A percentile compares a stretch with the other conserved stretches of the same genome.
phyloP scores from a whole-genome alignment of 2,329 filamentous ascomycete genomes.

The Endoconidiophora laricicola region DNA sequence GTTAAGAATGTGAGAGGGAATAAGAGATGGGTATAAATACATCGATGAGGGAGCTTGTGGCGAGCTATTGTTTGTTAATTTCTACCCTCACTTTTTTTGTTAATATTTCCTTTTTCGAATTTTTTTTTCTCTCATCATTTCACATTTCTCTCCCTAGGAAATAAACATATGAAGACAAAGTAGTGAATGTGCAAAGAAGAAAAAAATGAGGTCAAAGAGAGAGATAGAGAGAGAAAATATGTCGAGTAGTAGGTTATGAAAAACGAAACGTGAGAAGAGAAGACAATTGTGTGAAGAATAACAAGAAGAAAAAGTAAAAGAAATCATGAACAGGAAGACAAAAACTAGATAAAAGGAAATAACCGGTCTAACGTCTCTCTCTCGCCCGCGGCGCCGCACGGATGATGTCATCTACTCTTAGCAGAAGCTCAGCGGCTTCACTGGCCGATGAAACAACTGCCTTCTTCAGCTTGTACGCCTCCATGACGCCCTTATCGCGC shows the following conservation, averaged over 20 bases:
- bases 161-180: no score
- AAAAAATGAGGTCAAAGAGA: not conserved
- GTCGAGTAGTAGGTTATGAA: not conserved
- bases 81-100: no score
- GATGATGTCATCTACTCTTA: slow-evolving; percentile 96
- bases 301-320: slow-evolving; percentile 1
- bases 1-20: not conserved
- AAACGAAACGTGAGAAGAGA: not conserved
- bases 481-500: slow-evolving; percentile 85
- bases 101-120: no score
- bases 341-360: not conserved
- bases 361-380: slow-evolving; percentile 45
- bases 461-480: slow-evolving; percentile 96
- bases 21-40: no score
- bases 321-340: slow-evolving; percentile 2
- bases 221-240: no score
- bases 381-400: slow-evolving; percentile 73
- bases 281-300: not conserved
- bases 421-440: slow-evolving; percentile 86
- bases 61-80: no score
- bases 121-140: no score
- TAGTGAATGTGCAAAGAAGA: not conserved
- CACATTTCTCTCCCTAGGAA: no score
- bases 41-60: not conserved
- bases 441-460: slow-evolving; percentile 95